Conservation (phyloP, 2,329 filamentous ascomycete species). For the Chaetomium sp. region DNA sequence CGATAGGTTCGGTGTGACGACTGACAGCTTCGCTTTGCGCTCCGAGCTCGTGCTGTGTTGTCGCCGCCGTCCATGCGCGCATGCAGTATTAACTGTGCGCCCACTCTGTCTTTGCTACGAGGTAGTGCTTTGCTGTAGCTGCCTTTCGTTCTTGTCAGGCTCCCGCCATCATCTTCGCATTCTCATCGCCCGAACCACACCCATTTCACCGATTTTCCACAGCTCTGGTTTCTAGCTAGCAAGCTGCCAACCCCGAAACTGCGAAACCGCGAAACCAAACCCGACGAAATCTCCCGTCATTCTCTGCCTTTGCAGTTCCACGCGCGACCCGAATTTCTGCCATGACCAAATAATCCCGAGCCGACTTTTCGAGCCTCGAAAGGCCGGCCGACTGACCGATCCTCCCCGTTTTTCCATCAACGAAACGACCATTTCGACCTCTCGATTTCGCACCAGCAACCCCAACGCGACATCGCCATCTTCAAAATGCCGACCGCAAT, state of each 20-base stretch:
- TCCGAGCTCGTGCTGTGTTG: not conserved
- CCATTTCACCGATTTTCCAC: not conserved
- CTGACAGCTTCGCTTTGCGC: not conserved
- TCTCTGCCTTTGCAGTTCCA: not conserved
- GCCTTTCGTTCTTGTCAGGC: not conserved
- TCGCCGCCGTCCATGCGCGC: not conserved
- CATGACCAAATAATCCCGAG: conserved; percentile 23
- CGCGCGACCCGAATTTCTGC: conserved; percentile 13
- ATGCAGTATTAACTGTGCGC: not conserved
- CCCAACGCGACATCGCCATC: not conserved
- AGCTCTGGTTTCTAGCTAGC: no score
- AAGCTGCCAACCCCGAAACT: not conserved
- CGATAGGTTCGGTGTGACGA: not conserved
- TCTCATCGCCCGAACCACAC: not conserved
- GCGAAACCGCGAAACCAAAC: not conserved
- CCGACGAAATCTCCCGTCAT: not conserved
- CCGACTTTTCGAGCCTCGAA: conserved; percentile 23
- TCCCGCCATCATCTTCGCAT: not conserved
- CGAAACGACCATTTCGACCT: not conserved
- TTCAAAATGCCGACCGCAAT: conserved; percentile 37
- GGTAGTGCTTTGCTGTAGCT: not conserved
- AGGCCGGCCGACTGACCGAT: conserved; percentile 20
- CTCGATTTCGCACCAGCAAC: not conserved
- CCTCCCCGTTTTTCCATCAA: not conserved
- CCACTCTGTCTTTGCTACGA: not conserved